Evolutionary conservation across 768 basidiomycete species (phyloP), one percentile per base, ranked within the genome.

Genomic region (Tubosaeta sp.): DNA sequence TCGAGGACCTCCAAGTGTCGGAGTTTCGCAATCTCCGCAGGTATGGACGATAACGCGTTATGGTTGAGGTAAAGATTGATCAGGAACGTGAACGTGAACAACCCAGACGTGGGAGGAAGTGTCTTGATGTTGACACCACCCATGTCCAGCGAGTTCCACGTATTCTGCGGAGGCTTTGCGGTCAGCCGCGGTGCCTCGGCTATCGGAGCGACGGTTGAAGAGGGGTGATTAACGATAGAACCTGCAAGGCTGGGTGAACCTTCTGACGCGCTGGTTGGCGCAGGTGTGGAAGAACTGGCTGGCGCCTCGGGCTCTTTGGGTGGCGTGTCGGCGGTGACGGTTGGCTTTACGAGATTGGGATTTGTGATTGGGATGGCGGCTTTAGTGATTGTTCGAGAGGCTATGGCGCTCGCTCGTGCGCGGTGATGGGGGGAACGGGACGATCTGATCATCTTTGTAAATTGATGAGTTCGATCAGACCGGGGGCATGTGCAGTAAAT

Each of bases 51-150:
- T 41, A 99, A 77, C 22, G 82, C 75, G 62, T 99, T 99, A 75
- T 98, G 95, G 59, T 97, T 97, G 67, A 99, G 88, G 72, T 94
- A 97, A 44, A 99, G 86, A 55, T 86, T 87, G 59, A 87, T 87
- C 52, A 99, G 85, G 77, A 94, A 96, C n/a, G 83, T 82, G 74
- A 95, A 97, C 8, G 83, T 74, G 69, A 90, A 90, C 38, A 91
- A 75, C 24, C 84, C 85, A 41, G 86, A 87, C 7, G 72, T 76
- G 6, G 83, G 72, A 31, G 94, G 90, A 45, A 99, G 77, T 57
- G 87, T 91, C 77, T 94, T 95, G 65, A 99, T 83, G 57, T 83
- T 82, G 58, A 96, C 85, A 14, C 96, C 96, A 48, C 96, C 95
- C 84, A 99, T 91, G 71, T 99, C 96, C 43, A 99, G 74, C 18